phyloP scores from a whole-genome alignment of 1,284 basidiomycete genomes.

The Vanrija pseudolonga region DNA sequence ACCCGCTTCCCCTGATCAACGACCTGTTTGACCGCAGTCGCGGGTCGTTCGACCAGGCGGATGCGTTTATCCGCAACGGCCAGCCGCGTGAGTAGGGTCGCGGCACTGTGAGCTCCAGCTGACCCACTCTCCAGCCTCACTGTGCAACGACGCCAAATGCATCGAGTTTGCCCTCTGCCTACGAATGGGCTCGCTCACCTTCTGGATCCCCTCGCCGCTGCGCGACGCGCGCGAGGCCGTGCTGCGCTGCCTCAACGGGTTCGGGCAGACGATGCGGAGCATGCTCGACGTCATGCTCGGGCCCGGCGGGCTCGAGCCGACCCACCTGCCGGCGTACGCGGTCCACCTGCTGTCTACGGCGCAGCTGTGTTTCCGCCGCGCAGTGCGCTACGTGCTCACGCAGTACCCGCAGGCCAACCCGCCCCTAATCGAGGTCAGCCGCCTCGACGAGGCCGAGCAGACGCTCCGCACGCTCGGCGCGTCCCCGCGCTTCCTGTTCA shows the following conservation, averaged over 20 bases:
- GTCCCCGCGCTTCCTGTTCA: slow-evolving; percentile 1
- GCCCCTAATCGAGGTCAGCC: background rate
- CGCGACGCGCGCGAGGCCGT: slow-evolving; percentile 3
- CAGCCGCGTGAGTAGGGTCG: background rate
- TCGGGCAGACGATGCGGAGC: slow-evolving; percentile 2
- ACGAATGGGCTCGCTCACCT: slow-evolving; percentile 8
- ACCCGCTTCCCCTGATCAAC: background rate
- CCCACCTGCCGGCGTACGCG: slow-evolving; percentile 1
- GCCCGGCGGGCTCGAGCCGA: background rate
- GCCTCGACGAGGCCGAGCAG: slow-evolving; percentile 2
- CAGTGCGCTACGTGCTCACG: slow-evolving; percentile 5
- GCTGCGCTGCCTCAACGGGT: background rate
- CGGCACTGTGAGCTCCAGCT: background rate
- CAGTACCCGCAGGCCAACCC: background rate
- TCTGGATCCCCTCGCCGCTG: slow-evolving; percentile 15
- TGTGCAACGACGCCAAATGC: slow-evolving; percentile 9
- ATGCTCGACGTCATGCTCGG: slow-evolving; percentile 6
- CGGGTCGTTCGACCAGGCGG: background rate
- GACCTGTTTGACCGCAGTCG: no score
- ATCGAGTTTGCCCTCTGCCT: slow-evolving; percentile 8
- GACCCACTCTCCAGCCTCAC: background rate
- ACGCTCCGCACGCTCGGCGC: background rate
- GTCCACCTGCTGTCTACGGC: background rate
- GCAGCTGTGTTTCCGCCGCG: slow-evolving; percentile 3
- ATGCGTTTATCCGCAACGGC: background rate